These are phyloP conservation scores for Capsicum pubescens DNA, from an alignment of 257 asterid species.

Conservation along the genomic window DNA sequence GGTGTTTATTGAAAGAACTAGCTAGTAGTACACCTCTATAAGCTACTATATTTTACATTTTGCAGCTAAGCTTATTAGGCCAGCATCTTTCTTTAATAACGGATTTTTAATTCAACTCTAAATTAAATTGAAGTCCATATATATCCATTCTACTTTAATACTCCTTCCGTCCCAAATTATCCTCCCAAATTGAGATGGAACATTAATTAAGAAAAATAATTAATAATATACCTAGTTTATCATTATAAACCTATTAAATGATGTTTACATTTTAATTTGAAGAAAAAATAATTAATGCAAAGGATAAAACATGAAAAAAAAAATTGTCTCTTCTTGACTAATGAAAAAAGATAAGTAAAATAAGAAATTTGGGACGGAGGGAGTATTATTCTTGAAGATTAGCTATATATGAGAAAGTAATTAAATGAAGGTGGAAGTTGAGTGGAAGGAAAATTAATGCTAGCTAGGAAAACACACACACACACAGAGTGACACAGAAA, in stretches of 20 bases:
- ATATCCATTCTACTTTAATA: not conserved
- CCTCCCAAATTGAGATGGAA: no score
- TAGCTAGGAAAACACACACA: not conserved
- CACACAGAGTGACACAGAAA: not conserved
- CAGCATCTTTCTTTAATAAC: not conserved
- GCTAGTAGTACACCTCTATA: not conserved
- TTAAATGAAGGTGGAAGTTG: conserved; percentile 28
- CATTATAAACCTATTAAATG: no score
- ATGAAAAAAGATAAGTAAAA: no score
- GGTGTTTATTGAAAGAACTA: not conserved
- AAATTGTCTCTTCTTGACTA: no score
- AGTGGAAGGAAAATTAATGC: conserved; percentile 26
- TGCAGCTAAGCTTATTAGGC: not conserved
- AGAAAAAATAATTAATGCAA: no score
- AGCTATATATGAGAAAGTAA: not conserved
- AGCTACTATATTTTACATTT: not conserved
- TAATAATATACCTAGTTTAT: no score
- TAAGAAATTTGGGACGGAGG: no score
- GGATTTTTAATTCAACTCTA: not conserved
- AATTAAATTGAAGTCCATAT: not conserved
- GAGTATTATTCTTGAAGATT: not conserved
- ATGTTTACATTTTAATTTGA: no score
- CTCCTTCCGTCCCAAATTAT: no score
- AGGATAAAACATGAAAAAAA: no score
- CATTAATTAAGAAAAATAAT: no score